Conservation (phyloP, 1,284 basidiomycete genomes). For the Papiliotrema laurentii region DNA sequence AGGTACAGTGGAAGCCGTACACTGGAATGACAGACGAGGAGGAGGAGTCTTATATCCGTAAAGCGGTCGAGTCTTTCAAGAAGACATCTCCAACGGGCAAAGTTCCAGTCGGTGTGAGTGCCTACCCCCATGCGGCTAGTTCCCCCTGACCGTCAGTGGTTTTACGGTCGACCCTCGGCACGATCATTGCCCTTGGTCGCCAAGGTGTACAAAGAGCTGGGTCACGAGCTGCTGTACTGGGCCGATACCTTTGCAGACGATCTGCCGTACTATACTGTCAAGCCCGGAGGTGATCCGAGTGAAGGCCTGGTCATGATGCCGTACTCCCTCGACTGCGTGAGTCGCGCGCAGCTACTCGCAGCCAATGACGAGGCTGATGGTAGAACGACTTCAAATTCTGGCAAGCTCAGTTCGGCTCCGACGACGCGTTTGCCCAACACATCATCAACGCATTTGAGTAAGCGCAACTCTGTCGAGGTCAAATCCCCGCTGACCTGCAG, state of each 20-base stretch:
- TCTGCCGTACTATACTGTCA: constrained; percentile 28
- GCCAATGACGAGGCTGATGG: background rate
- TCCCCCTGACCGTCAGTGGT: constrained; percentile 11
- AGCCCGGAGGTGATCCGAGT: constrained; percentile 16
- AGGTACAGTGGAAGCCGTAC: constrained; percentile 22
- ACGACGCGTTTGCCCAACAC: constrained; percentile 33
- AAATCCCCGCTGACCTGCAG: constrained; percentile 3
- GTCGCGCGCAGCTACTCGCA: background rate
- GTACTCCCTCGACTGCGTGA: constrained; percentile 25
- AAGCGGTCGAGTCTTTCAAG: constrained; percentile 28
- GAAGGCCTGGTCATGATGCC: constrained; percentile 30
- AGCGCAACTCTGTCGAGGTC: background rate
- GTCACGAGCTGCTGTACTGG: constrained; percentile 36
- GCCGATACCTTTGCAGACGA: constrained; percentile 32
- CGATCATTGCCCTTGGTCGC: constrained; percentile 29
- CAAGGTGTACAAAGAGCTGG: constrained; percentile 37
- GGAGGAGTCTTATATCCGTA: constrained; percentile 29
- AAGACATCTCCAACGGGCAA: constrained; percentile 25
- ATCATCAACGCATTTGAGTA: constrained; percentile 29
- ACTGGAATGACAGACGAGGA: constrained; percentile 20
- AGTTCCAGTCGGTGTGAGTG: constrained; percentile 26
- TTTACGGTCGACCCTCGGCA: constrained; percentile 33
- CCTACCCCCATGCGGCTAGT: background rate
- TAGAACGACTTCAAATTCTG: constrained; percentile 33
- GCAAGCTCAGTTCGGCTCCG: constrained; percentile 24